Conservation (phyloP, 228 moss, liverwort and hornwort genomes). For the Sphagnum magellanicum region DNA sequence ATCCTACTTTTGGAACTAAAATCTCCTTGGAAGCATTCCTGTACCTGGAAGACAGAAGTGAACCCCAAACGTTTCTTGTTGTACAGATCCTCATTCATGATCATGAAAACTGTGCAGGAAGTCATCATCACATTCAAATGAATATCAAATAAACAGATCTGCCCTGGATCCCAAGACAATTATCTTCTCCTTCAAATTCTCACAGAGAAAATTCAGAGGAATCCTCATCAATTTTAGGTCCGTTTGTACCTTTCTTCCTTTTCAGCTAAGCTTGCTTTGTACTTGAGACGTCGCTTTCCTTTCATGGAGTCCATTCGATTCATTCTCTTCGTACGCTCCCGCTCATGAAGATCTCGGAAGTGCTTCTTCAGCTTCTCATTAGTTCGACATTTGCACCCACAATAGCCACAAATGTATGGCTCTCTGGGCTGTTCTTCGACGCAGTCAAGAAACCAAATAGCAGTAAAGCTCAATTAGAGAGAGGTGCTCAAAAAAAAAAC, state of each 20-base stretch:
- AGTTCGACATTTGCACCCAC: slow-evolving; percentile 93
- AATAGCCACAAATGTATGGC: slow-evolving; percentile 86
- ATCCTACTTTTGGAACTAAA: slow-evolving; percentile 71
- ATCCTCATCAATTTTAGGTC: too few relatives aligned
- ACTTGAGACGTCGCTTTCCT: slow-evolving; percentile 71
- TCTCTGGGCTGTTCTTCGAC: slow-evolving; percentile 31
- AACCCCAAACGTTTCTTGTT: too few relatives aligned
- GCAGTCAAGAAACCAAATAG: too few relatives aligned
- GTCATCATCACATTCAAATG: too few relatives aligned
- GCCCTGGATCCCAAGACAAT: too few relatives aligned
- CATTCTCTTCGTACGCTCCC: slow-evolving; percentile 91
- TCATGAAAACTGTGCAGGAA: too few relatives aligned
- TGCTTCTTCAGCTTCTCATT: slow-evolving; percentile 84
- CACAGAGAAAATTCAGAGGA: neutral
- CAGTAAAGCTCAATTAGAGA: too few relatives aligned
- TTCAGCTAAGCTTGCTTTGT: slow-evolving; percentile 33
- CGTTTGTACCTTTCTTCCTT: slow-evolving; percentile 42
- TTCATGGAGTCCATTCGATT: slow-evolving; percentile 72
- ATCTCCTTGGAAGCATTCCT: slow-evolving; percentile 57
- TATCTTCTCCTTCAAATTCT: too few relatives aligned
- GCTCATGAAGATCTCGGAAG: slow-evolving; percentile 89
- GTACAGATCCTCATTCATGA: too few relatives aligned
- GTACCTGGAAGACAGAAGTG: slow-evolving; percentile 38
- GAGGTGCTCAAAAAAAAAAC: too few relatives aligned
- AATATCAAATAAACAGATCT: too few relatives aligned